A percentile compares a stretch with the other conserved stretches of the same genome.
phyloP scores from a whole-genome alignment of 23 red algal genomes.

The Gracilaria domingensis region DNA sequence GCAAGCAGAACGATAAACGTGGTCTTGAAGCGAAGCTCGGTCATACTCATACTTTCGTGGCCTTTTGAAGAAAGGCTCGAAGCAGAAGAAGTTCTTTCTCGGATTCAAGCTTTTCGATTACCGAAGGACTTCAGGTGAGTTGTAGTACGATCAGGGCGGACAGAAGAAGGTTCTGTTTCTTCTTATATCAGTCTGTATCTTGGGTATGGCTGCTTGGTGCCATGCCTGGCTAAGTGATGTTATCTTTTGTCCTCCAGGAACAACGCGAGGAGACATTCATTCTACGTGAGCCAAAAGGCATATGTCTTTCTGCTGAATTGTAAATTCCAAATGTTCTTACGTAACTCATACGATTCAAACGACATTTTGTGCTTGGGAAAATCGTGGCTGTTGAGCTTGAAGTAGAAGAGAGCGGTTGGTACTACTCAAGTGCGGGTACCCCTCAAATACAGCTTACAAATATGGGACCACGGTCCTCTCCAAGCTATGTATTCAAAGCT shows the following conservation, averaged over 20 bases:
- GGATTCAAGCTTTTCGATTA: not conserved
- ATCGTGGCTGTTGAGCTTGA: conserved; percentile 4
- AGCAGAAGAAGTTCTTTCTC: not conserved
- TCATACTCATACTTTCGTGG: no score
- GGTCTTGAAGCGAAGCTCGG: not conserved
- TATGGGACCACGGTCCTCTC: no score
- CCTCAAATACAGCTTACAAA: not conserved
- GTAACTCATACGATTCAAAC: not conserved
- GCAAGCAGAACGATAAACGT: not conserved
- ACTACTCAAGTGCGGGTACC: no score
- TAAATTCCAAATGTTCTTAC: not conserved
- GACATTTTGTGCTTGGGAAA: not conserved
- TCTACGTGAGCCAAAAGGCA: not conserved
- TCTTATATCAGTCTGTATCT: conserved; percentile 1
- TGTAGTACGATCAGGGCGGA: not conserved
- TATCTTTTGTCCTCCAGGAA: not conserved
- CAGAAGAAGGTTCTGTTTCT: not conserved
- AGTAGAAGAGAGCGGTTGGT: not conserved
- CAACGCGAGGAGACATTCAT: not conserved
- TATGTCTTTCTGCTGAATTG: not conserved
- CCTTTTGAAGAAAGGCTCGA: not conserved
- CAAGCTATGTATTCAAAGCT: no score
- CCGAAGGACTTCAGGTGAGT: not conserved
- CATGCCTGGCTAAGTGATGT: not conserved
- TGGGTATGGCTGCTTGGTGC: not conserved